Evolutionary conservation across 495 filamentous ascomycete genomes (phyloP).

Genomic region (Aspergillus ostianus): DNA sequence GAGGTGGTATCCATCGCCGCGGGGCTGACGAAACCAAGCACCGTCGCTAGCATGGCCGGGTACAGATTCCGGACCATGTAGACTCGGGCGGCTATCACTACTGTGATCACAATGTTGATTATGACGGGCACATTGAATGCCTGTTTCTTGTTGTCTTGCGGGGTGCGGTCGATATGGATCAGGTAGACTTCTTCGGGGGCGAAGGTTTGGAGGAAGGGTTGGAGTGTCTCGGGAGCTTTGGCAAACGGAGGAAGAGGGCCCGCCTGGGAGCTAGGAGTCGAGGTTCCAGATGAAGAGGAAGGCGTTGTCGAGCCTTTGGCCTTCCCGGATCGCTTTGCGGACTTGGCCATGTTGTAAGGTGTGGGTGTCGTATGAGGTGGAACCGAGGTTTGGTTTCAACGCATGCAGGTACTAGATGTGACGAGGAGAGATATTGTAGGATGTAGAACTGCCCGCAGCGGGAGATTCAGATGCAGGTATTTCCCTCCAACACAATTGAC

Average conservation of each 20-base stretch:
- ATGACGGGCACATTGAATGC: conserved; percentile 71
- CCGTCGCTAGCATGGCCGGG: conserved; percentile 54
- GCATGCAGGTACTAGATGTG: not conserved
- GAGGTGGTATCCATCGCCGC: conserved; percentile 55
- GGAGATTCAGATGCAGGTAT: not conserved
- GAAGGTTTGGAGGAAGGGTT: conserved; percentile 61
- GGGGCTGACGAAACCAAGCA: conserved; percentile 60
- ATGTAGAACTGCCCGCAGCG: not conserved
- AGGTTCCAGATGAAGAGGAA: conserved; percentile 29
- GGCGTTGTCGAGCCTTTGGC: conserved; percentile 29
- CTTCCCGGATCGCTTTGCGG: conserved; percentile 33
- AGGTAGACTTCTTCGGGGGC: conserved; percentile 69
- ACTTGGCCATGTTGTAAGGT: conserved; percentile 37
- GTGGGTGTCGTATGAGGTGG: conserved; percentile 4
- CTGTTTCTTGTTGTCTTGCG: conserved; percentile 63
- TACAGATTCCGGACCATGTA: conserved; percentile 65
- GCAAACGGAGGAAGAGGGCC: conserved; percentile 62
- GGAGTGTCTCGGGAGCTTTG: conserved; percentile 53
- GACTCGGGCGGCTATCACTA: conserved; percentile 59
- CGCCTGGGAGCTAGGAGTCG: conserved; percentile 37
- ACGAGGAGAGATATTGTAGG: not conserved
- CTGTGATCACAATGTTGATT: conserved; percentile 62
- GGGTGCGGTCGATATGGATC: conserved; percentile 69
- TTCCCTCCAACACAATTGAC: not conserved
- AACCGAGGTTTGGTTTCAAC: conserved; percentile 4